Evolutionary conservation across 768 basidiomycete species (phyloP).

Genomic region (Tulasnella calospora): DNA sequence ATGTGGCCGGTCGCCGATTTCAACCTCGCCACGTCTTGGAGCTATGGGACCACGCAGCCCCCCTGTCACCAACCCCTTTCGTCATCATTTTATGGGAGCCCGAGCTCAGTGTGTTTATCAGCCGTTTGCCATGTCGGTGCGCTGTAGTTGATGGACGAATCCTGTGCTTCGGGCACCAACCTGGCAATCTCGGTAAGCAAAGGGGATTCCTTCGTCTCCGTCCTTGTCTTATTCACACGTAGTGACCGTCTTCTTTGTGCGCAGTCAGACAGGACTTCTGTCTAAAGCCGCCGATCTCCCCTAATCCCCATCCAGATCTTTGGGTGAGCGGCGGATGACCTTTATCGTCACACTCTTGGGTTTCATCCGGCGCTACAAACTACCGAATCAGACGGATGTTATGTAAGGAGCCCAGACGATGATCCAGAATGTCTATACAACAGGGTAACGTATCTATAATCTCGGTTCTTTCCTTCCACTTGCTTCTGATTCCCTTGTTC

Average conservation of each 20-base stretch:
- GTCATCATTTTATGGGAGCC: neutral
- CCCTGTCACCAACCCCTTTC: constrained; percentile 2
- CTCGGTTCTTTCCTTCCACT: neutral
- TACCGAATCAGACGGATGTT: neutral
- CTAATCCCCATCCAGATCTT: neutral
- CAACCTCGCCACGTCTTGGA: neutral
- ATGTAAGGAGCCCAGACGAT: constrained; percentile 6
- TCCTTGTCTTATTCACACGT: neutral
- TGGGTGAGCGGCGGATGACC: neutral
- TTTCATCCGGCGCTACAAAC: constrained; percentile 3
- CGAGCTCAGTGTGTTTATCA: neutral
- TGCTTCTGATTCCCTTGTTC: constrained; percentile 6
- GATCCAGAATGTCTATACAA: constrained; percentile 2
- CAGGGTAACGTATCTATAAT: neutral
- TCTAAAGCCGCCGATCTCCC: constrained; percentile 11
- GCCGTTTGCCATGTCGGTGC: neutral
- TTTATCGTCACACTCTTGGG: neutral
- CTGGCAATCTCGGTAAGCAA: constrained; percentile 6
- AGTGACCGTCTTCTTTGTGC: neutral
- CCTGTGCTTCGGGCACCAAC: neutral
- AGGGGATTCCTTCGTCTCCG: neutral
- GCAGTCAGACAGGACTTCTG: neutral
- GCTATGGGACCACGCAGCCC: neutral
- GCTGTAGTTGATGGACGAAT: neutral
- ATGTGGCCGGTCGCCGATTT: neutral